Percentiles rank a stretch among this genome's conserved stretches.
These are phyloP conservation scores for Chenopodium album DNA, from an alignment of 148 eudicot genomes.

Conservation along the genomic window DNA sequence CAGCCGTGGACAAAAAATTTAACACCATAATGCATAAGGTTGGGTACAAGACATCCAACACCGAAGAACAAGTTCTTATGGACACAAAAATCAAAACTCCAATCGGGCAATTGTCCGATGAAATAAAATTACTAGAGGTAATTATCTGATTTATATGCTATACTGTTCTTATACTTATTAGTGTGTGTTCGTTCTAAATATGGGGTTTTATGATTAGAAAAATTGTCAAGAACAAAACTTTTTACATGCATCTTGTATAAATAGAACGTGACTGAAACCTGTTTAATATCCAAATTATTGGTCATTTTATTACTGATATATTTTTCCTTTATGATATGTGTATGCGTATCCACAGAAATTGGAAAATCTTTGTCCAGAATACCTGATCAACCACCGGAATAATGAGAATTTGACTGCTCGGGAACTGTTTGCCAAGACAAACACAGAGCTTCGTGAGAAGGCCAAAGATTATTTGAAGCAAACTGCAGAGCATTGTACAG, in stretches of 20 bases:
- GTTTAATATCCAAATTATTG: too few relatives aligned
- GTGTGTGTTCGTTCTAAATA: too few relatives aligned
- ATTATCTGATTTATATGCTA: background rate
- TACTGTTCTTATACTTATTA: too few relatives aligned
- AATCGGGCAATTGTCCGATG: background rate
- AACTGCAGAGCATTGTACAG: background rate
- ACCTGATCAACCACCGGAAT: slow-evolving; percentile 4
- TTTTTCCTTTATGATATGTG: too few relatives aligned
- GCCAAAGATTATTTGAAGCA: slow-evolving; percentile 3
- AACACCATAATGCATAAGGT: slow-evolving; percentile 9
- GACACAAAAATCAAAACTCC: slow-evolving; percentile 15
- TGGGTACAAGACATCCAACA: background rate
- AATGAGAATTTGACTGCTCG: background rate
- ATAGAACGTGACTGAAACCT: too few relatives aligned
- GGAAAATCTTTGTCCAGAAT: background rate
- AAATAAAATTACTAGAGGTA: background rate
- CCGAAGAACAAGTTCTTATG: background rate
- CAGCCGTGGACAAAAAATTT: background rate
- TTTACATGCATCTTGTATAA: too few relatives aligned
- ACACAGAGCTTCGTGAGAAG: background rate
- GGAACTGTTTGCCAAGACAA: slow-evolving; percentile 13
- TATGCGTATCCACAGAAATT: background rate
- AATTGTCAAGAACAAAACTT: too few relatives aligned
- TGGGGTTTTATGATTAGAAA: too few relatives aligned
- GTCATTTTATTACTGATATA: too few relatives aligned